Base-by-base conservation (phyloP, 768 basidiomycete genomes). In the Pilatotrama ljubarskyi region DNA sequence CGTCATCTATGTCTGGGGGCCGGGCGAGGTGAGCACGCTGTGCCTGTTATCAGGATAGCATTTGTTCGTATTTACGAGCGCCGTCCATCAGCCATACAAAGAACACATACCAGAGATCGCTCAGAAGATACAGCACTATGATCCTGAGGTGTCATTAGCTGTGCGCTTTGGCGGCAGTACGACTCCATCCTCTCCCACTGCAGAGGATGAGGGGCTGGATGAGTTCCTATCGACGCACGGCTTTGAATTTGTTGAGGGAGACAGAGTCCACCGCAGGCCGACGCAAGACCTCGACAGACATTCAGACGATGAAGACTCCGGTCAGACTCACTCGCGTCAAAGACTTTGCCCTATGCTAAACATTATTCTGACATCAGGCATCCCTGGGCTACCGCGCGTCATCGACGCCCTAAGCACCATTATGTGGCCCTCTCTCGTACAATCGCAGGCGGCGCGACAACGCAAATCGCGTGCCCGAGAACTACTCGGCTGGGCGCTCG, bases 361-460 rank as follows among this genome's bases (percentile, higher is more conserved):
- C 29, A 32, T 10, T 32, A 10, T 32, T 10, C 29, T 10, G 10
- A 32, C 10, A 32, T 15, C 51, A 71, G 67, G 59, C 8, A 63
- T 73, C 15, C 72, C 69, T 15, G 82, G 82, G 13, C 80, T 91
- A 35, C 81, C 84, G 29, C 84, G 92, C 24, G 84, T 92, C 8
- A 65, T 90, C 18, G 90, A 92, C 68, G 89, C 91, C 11, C 75
- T 94, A 43, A 87, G 90, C 71, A 92, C 92, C 0, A 84, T 94
- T 66, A 91, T 93, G 87, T 94, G 91, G 91, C 87, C 91, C 4
- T 88, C 87, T 0, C 86, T 94, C 83, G 73, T 82, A 48, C 75
- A 81, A 22, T 73, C 69, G 32, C 67, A 68, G n/a, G 47, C 67
- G 6, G 74, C 70, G 46, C 40, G 54, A 29, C 58, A 65, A 20